Conservation (phyloP, 768 basidiomycete species). For the Myochromella boudieri region DNA sequence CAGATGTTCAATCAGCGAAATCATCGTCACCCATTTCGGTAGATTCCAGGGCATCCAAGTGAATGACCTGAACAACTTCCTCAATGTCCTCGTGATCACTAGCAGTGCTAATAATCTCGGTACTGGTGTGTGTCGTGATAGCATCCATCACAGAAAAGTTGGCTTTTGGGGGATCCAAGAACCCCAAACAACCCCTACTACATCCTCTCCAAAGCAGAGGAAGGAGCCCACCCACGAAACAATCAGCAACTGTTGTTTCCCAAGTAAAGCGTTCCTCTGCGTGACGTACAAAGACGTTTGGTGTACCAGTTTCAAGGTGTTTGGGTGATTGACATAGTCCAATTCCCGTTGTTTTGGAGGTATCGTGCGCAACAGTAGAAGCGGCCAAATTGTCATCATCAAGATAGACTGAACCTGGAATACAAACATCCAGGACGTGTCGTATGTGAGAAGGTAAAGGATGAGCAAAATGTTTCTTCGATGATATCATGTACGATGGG, state of each 20-base stretch:
- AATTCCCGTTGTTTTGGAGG: too few species aligned
- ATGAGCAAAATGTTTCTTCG: slow-evolving; percentile 16
- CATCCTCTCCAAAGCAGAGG: slow-evolving; percentile 74
- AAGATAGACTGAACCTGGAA: slow-evolving; percentile 35
- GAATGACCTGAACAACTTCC: slow-evolving; percentile 17
- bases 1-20: neutral
- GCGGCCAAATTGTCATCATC: slow-evolving; percentile 23
- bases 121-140: slow-evolving; percentile 3
- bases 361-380: slow-evolving; percentile 24
- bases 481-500: neutral
- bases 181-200: slow-evolving; percentile 58
- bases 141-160: too few species aligned
- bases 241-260: slow-evolving; percentile 54
- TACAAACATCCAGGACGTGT: slow-evolving; percentile 32
- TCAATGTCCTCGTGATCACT: slow-evolving; percentile 1
- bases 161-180: slow-evolving; percentile 40
- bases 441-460: slow-evolving; percentile 30
- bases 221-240: slow-evolving; percentile 50
- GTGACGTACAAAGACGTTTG: slow-evolving; percentile 49
- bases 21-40: slow-evolving; percentile 16
- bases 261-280: slow-evolving; percentile 67
- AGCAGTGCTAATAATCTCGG: neutral
- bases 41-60: slow-evolving; percentile 2
- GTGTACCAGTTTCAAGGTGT: slow-evolving; percentile 26
- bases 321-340: slow-evolving; percentile 51